phyloP scores from a whole-genome alignment of 768 basidiomycete genomes.

The Kwoniella europaea region DNA sequence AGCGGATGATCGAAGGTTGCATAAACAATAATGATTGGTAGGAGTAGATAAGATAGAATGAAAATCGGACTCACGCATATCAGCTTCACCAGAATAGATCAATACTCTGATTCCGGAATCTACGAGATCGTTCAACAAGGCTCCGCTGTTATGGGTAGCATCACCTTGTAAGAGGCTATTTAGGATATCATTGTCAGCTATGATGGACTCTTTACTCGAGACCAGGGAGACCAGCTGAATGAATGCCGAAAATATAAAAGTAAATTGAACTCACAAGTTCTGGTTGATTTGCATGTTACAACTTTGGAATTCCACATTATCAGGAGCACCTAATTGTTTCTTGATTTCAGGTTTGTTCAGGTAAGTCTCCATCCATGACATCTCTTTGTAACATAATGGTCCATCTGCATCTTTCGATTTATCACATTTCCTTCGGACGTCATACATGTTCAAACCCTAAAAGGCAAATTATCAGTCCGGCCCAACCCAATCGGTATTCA shows the following conservation, averaged over 20 bases:
- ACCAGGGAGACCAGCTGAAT: neutral
- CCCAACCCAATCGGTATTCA: neutral
- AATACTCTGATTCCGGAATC: conserved; percentile 80
- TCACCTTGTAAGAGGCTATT: conserved; percentile 72
- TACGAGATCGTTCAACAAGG: conserved; percentile 77
- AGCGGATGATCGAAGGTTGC: too few species aligned
- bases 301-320: conserved; percentile 52
- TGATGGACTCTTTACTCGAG: neutral
- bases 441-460: conserved; percentile 84
- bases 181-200: neutral
- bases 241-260: neutral
- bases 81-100: conserved; percentile 75
- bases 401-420: conserved; percentile 66
- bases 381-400: conserved; percentile 63
- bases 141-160: conserved; percentile 79
- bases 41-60: too few species aligned
- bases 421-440: conserved; percentile 69
- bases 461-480: conserved; percentile 23
- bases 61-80: conserved; percentile 40
- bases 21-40: too few species aligned
- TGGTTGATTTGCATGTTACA: conserved; percentile 72
- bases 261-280: conserved; percentile 64
- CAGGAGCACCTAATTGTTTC: conserved; percentile 65
- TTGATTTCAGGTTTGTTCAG: conserved; percentile 80
- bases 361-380: conserved; percentile 86